Evolutionary conservation across 2,329 filamentous ascomycete species (phyloP), one percentile per base, ranked within the genome.

Genomic region (Stagonosporopsis vannaccii): DNA sequence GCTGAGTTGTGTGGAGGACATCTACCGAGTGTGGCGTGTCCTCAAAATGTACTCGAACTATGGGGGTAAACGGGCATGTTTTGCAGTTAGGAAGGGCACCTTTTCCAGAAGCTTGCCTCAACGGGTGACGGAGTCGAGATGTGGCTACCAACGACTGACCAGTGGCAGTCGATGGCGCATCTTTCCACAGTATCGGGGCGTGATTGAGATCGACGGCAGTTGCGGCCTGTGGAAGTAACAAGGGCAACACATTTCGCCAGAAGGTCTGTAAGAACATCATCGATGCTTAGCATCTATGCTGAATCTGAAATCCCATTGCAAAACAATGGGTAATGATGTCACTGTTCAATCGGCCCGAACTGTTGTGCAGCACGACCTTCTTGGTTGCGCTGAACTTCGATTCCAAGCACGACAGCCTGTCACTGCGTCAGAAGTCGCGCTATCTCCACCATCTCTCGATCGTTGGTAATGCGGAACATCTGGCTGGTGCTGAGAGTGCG

Each of bases 401-500:
- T n/a, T 44, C 15, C 39, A 45, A 41, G 19, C 23, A 51, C 41
- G 28, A 26, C 46, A 23, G 47, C 35, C 25, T 42, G 36, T 56
- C 35, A 46, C 26, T 52, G 58, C 58, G 60, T 65, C 56, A 65
- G 52, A 58, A 12, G 37, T 46, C 41, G 51, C 46, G 42, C 53
- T 42, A 53, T 53, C 25, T 37, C 44, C 28, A 28, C 33, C 17
- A 43, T 46, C 39, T 32, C 37, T 25, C 39, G 40, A 50, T 48
- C 35, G 51, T 62, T 62, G 53, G 58, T 64, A 64, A 65, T 47
- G 39, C 19, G 36, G 17, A 47, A 47, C 32, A 26, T 64, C 58
- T 65, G 43, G 62, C 44, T 40, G 51, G 44, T 36, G 46, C 40
- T 46, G 40, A 41, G 20, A 26, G 17, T 19, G 35, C 39, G 40